Base-by-base conservation (phyloP, 257 asterid genomes). In the Plantago ovata region DNA sequence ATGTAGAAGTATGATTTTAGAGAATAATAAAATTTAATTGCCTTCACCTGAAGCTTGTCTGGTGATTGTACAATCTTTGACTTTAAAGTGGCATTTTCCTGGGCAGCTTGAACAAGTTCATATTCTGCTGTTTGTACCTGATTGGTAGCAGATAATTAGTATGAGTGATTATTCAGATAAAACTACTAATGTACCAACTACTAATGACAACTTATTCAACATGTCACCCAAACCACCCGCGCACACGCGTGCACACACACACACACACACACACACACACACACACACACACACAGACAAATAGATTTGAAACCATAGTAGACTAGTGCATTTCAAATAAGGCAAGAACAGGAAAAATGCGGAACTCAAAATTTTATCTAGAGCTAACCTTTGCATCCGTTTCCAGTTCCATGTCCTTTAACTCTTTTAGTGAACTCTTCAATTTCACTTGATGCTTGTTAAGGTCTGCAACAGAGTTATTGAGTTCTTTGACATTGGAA, bases 11-110 rank as follows among this genome's bases (percentile, higher is more conserved):
- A 24, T 24, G 32, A 24, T 5, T 24, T 24, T 24, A 24, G 32
- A 24, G 32, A 24, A 24, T 5, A 24, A 24, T 2, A 24, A 24
- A 24, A 24, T 5, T 24, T 24, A 24, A 24, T 2, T 24, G 32
- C 5, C 32, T 24, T 24, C 32, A 93, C 97, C 95, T 89, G 98
- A 70, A 93, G 96, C 73, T 93, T 93, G 75, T 86, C 94, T 0
- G 98, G 98, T 60, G 97, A 93, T 79, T 93, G 97, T 54, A 93
- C 97, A 62, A 93, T 84, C 78, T 82, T 86, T 55, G 95, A 82
- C 13, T 84, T 95, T 56, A 93, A 71, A 67, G 77, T 79, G 47
- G 89, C 95, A 84, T 89, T 89, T 75, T 89, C 97, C 69, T 82
- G 96, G 68, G 70, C 87, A 49, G 82, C 75, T 68, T 86, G 89